Conservation (phyloP, 2,329 filamentous ascomycete species). For the Dactylellina parvicollis region DNA sequence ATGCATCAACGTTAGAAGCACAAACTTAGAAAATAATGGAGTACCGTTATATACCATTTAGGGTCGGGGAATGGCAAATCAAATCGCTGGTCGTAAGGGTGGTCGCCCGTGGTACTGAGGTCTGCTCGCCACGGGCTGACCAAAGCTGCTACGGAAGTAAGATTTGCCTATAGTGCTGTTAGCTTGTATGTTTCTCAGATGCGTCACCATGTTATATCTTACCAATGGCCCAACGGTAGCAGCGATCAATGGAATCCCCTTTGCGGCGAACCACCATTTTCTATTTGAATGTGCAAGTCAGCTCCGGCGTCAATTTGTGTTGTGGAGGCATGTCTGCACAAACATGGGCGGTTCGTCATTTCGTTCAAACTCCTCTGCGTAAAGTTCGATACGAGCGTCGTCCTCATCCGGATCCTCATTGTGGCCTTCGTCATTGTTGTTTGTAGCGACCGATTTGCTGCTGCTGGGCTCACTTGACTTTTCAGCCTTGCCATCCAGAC, state of each 20-base stretch:
- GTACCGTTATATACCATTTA: constrained; percentile 60
- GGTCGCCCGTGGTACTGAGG: constrained; percentile 65
- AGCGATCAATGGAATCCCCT: constrained; percentile 77
- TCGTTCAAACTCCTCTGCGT: constrained; percentile 40
- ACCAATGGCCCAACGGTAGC: constrained; percentile 83
- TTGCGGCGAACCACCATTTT: constrained; percentile 57
- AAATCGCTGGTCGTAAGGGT: constrained; percentile 63
- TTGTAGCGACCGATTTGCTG: constrained; percentile 22
- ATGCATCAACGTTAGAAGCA: background rate
- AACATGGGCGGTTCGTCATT: constrained; percentile 41
- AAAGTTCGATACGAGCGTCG: constrained; percentile 15
- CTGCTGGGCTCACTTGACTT: constrained; percentile 29
- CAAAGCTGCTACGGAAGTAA: constrained; percentile 87
- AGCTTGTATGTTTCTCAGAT: background rate
- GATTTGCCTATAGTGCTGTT: constrained; percentile 67
- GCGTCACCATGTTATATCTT: background rate
- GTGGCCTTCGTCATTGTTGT: constrained; percentile 6
- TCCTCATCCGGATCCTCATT: constrained; percentile 22
- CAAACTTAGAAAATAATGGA: background rate
- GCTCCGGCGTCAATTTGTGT: constrained; percentile 11
- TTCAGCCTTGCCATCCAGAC: constrained; percentile 3
- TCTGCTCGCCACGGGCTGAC: constrained; percentile 79
- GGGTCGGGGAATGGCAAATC: constrained; percentile 76
- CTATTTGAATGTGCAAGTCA: constrained; percentile 19
- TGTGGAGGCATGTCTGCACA: constrained; percentile 23